Evolutionary conservation across 1,139 yeast genomes (phyloP), one percentile per base, ranked within the genome.

Genomic region (Saccharomycopsis hybrid): DNA sequence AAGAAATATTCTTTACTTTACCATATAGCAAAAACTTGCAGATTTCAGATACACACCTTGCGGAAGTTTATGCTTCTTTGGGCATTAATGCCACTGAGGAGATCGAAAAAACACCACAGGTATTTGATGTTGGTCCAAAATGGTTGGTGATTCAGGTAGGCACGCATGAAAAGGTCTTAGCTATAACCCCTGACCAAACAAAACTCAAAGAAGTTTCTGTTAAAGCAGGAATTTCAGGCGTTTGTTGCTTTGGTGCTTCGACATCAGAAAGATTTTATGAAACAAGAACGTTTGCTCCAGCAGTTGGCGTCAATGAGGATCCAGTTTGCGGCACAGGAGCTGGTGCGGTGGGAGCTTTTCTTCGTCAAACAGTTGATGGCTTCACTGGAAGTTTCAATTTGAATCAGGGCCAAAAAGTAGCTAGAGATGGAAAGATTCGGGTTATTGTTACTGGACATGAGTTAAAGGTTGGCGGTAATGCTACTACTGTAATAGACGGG

Each of bases 291-390:
- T 71, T 74, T 57, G 72, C 72, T 2, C 72, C 74, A 1, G 50
- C 41, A 2, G 56, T 54, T 3, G 70, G 68, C 8, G 65, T 68
- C 1, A 44, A 57, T 27, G 80, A 76, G 54, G 80, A 75, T 58
- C 78, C 79, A 1, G 80, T 73, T 3, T 75, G 80, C 60, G 80
- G 80, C 2, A 67, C 74, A 55, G 80, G 79, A 8, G 66, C 73
- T 9, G 75, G 67, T 49, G 63, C 74, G 53, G 54, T 67, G 55
- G 66, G 68, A 38, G 62, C 60, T 53, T 43, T 62, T 46, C 62
- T 43, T 64, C 58, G 62, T 60, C 60, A 57, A 52, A n/a, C 44
- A 41, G 55, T 47, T 52, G 44, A 27, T 59, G 52, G 54, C 37
- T 54, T 47, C 30, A 53, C 60, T 3, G 58, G 58, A 3, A 40